phyloP scores from a whole-genome alignment of 805 yeast genomes.

The Saccharomycopsis lassenensis region DNA sequence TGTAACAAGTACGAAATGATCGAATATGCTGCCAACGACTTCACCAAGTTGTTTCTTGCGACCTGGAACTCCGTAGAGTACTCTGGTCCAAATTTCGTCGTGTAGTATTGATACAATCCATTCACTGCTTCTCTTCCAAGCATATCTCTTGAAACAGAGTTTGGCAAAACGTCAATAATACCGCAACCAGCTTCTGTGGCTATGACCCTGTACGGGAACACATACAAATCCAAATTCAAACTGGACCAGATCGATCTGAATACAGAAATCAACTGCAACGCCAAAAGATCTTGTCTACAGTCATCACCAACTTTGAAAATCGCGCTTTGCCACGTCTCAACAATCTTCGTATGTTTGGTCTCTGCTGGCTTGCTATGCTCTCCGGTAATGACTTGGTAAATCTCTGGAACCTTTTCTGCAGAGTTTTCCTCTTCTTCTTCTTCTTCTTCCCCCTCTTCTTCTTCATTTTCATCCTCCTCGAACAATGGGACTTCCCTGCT shows the following conservation, averaged over 20 bases:
- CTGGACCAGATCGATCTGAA: slow-evolving; percentile 85
- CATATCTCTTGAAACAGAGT: slow-evolving; percentile 94
- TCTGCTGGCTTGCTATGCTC: slow-evolving; percentile 6
- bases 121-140: slow-evolving; percentile 97
- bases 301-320: slow-evolving; percentile 99
- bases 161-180: slow-evolving; percentile 94
- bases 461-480: slow-evolving; percentile 17
- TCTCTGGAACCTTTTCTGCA: slow-evolving; percentile 8
- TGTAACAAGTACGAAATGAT: slow-evolving; percentile 83
- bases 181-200: slow-evolving; percentile 99
- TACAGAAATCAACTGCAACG: slow-evolving; percentile 81
- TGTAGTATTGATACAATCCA: slow-evolving; percentile 87
- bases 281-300: slow-evolving; percentile 94
- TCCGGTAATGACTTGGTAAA: slow-evolving; percentile 16
- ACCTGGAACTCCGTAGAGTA: slow-evolving; percentile 78
- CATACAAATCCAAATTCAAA: slow-evolving; percentile 81
- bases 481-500: slow-evolving; percentile 39
- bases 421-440: slow-evolving; percentile 21
- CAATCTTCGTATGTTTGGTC: slow-evolving; percentile 20
- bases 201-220: slow-evolving; percentile 89
- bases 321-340: slow-evolving; percentile 82
- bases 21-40: slow-evolving; percentile 90
- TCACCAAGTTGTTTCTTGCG: slow-evolving; percentile 87
- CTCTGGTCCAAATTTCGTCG: slow-evolving; percentile 91
- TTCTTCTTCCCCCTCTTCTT: slow-evolving; percentile 21